Percentiles rank a stretch among this genome's conserved stretches.
Evolutionary conservation across 345 rosid species (phyloP).

Genomic region (Dovyalis caffra): DNA sequence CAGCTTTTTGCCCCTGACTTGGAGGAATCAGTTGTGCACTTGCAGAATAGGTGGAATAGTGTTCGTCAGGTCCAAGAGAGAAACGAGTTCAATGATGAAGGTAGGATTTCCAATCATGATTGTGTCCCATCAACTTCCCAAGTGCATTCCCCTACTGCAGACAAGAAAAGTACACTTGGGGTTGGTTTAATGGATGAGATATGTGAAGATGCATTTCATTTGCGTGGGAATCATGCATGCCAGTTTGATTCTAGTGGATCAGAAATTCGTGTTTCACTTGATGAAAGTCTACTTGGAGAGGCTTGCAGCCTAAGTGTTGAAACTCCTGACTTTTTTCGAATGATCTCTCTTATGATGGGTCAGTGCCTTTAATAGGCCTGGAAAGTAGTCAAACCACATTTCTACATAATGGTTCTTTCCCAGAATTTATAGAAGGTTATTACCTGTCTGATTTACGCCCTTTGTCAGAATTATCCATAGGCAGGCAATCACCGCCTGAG

Average conservation of each 20-base stretch:
- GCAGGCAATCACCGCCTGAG: conserved; percentile 36
- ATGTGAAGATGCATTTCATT: conserved; percentile 65
- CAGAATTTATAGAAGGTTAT: conserved; percentile 84
- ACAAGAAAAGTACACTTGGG: conserved; percentile 28
- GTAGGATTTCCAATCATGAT: conserved; percentile 24
- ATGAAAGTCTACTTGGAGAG: conserved; percentile 42
- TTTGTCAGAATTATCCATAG: conserved; percentile 54
- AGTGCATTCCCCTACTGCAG: conserved; percentile 30
- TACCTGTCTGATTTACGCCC: conserved; percentile 59
- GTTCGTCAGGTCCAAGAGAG: conserved; percentile 50
- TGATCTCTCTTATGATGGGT: conserved; percentile 38
- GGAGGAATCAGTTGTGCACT: conserved; percentile 81
- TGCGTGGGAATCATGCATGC: conserved; percentile 40
- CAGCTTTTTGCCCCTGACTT: conserved; percentile 82
- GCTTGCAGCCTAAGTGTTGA: conserved; percentile 37
- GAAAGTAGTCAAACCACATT: conserved; percentile 56
- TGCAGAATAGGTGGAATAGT: conserved; percentile 82
- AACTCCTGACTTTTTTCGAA: conserved; percentile 36
- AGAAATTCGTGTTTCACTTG: conserved; percentile 31
- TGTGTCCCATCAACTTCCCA: conserved; percentile 39
- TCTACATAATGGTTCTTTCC: conserved; percentile 42
- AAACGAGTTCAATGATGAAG: conserved; percentile 39
- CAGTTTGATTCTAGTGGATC: conserved; percentile 41
- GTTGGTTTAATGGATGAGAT: conserved; percentile 76
- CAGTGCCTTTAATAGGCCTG: conserved; percentile 38